Evolutionary conservation across 2,329 filamentous ascomycete species (phyloP), one percentile per base, ranked within the genome.

Genomic region (Sarocladium oryzae): DNA sequence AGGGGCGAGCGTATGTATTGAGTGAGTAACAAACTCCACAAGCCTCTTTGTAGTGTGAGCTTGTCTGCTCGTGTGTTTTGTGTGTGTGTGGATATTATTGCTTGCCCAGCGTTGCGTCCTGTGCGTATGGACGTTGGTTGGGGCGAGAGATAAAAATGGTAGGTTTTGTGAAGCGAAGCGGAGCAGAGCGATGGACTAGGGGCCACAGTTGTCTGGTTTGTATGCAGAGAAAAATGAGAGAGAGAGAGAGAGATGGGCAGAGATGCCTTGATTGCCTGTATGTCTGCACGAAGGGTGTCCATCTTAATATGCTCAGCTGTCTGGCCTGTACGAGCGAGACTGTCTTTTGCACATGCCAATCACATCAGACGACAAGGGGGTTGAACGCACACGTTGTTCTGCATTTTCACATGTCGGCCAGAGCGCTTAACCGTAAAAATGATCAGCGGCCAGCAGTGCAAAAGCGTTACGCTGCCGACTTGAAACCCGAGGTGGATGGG

Each of bases 381-480:
- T 13, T 45, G n/a, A n/a, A n/a, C n/a, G n/a, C n/a, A n/a, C n/a
- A n/a, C n/a, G n/a, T n/a, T n/a, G n/a, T n/a, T n/a, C n/a, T n/a
- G 40, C 40, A 26, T 33, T 33, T 48, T 48, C 43, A 48, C 43
- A 48, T 48, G 43, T 48, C 28, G 43, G 43, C 26, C 43, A 48
- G 15, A 33, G 43, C 43, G 43, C 26, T 48, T 48, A 48, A 48
- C 26, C 43, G 33, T 48, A 48, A 48, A 48, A 48, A 48, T 15
- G 43, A 48, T 48, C 43, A 33, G 43, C 43, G 18, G 4, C 43
- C 9, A 32, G 4, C 40, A 21, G n/a, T 48, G 26, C 28, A 4
- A 48, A 32, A 7, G 43, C 43, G 26, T 48, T 26, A 48, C n/a
- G n/a, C n/a, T 48, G 20, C 26, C 28, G 10, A 13, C n/a, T 23